phyloP scores from a whole-genome alignment of 768 basidiomycete genomes.

The Auricularia cornea region DNA sequence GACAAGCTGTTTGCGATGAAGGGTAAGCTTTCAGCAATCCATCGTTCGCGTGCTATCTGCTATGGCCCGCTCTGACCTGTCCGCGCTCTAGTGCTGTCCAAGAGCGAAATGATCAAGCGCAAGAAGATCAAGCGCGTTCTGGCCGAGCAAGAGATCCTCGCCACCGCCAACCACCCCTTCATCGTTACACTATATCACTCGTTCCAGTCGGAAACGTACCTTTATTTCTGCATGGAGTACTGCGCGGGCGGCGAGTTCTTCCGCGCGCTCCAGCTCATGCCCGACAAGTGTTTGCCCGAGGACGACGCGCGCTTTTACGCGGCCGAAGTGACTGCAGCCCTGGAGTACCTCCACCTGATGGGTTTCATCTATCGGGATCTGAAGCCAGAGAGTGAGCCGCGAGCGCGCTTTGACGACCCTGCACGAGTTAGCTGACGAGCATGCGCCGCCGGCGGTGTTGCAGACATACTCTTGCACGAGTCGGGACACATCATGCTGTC shows the following conservation, averaged over 20 bases:
- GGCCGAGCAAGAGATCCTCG: constrained; percentile 98
- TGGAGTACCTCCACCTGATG: constrained; percentile 98
- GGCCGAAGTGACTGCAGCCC: constrained; percentile 93
- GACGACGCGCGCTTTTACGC: constrained; percentile 96
- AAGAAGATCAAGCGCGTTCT: constrained; percentile 99
- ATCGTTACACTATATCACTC: constrained; percentile 99
- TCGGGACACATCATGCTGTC: constrained; percentile 99
- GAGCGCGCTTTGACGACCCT: neutral
- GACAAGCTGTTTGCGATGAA: constrained; percentile 98
- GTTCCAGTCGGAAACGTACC: constrained; percentile 95
- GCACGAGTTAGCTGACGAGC: constrained; percentile 7
- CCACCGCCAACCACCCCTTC: constrained; percentile 98
- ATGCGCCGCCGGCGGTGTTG: neutral
- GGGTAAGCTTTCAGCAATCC: constrained; percentile 47
- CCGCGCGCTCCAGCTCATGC: constrained; percentile 89
- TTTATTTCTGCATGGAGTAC: constrained; percentile 99
- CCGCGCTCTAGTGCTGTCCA: constrained; percentile 69
- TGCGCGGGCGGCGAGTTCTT: constrained; percentile 99
- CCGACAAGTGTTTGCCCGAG: constrained; percentile 94
- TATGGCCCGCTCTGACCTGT: too few species aligned
- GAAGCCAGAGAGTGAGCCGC: constrained; percentile 90
- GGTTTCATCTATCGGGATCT: constrained; percentile 99
- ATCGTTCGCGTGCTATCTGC: constrained; percentile 9
- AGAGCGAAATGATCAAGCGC: constrained; percentile 99
- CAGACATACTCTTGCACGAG: constrained; percentile 95